Evolutionary conservation across 164 flowering plant species (phyloP), one percentile per base, ranked within the genome.

Genomic region (Pachysandra terminalis): DNA sequence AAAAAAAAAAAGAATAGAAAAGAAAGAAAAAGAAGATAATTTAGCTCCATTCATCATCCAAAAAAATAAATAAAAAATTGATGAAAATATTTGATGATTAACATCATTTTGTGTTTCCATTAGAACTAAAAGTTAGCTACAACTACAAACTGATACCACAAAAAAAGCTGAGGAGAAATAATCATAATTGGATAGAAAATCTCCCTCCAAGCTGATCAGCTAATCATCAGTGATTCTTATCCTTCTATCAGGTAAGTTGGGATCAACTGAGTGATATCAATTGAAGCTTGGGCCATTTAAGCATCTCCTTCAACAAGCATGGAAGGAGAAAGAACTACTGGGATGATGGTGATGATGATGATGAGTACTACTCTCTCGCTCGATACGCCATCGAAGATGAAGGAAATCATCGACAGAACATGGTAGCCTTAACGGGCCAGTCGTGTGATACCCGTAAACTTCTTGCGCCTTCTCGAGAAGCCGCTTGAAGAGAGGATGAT

Each of bases 351-450:
- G 77, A 15, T 80, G 79, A 32, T 32, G 3, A 56, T 75, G 74
- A 25, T 71, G 64, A 19, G 64, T 53, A 7, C 40, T 59, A 9
- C 58, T 48, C 57, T 78, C 91, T 59, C 68, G 68, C 74, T 85
- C 89, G 10, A 84, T 81, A 64, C 68, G 80, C 87, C 89, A 79
- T 60, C 79, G 77, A 0, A 87, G 71, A 68, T 79, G 83, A 54
- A 82, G 84, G 54, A 87, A 87, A 66, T 87, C 89, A 26, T 84
- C 87, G 58, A 81, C 81, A 1, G 88, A 85, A 66, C 89, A 85
- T 0, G 89, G 92, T 9, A 87, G 80, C 73, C 73, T 65, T 1
- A 87, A 71, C 0, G 88, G 89, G 13, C 92, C 92, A 0, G 73
- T 22, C 2, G 79, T 67, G 52, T 79, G 83, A 74, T 79, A 87